These are phyloP conservation scores for Hirsutella minnesotensis DNA, from an alignment of 2,329 filamentous ascomycete species.

Conservation along the genomic window DNA sequence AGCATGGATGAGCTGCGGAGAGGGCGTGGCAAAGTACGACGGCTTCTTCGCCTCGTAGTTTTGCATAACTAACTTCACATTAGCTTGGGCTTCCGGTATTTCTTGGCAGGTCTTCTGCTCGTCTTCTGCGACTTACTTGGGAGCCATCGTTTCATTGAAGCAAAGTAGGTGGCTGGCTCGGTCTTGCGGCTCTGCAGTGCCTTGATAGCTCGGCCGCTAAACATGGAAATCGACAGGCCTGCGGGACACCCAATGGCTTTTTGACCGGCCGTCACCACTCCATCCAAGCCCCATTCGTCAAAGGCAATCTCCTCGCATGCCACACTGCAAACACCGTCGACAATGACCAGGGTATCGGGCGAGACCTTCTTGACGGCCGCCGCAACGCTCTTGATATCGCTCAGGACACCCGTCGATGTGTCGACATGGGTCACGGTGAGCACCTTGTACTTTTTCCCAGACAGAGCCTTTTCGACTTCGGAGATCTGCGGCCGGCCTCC, in stretches of 20 bases:
- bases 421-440: constrained; percentile 95
- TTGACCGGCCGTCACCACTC: constrained; percentile 85
- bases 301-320: constrained; percentile 93
- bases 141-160: constrained; percentile 93
- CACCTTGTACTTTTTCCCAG: constrained; percentile 86
- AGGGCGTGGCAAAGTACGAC: constrained; percentile 94
- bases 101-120: too few species aligned
- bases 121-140: constrained; percentile 48
- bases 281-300: constrained; percentile 88
- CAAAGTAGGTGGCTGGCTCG: constrained; percentile 81
- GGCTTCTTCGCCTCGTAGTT: constrained; percentile 98
- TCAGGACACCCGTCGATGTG: constrained; percentile 91
- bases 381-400: constrained; percentile 74
- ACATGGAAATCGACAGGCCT: constrained; percentile 88
- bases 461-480: constrained; percentile 79
- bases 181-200: constrained; percentile 69
- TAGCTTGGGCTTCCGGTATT: too few species aligned
- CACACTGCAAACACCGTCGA: constrained; percentile 95
- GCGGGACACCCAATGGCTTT: constrained; percentile 96
- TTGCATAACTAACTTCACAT: constrained; percentile 62
- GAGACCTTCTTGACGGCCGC: constrained; percentile 77
- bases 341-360: constrained; percentile 80
- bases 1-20: constrained; percentile 85
- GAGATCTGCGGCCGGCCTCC: constrained; percentile 76
- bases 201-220: constrained; percentile 77